phyloP scores from a whole-genome alignment of 768 basidiomycete genomes.

The Trametes gibbosa region DNA sequence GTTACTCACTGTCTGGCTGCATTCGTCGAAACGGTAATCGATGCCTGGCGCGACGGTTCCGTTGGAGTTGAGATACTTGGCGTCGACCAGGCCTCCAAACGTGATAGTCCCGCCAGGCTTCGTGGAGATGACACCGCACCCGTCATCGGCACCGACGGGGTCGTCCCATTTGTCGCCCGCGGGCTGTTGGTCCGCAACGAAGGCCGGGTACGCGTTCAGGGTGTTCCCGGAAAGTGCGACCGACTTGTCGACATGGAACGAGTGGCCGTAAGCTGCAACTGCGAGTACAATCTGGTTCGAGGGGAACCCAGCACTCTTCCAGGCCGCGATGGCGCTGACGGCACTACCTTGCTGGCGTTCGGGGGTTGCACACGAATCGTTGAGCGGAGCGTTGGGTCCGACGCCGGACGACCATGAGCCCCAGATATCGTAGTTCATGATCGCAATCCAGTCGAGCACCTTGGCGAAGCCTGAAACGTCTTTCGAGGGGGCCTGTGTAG shows the following conservation, averaged over 20 bases:
- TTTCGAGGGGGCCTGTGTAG: conserved; percentile 48
- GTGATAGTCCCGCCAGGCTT: conserved; percentile 56
- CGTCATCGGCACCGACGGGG: conserved; percentile 44
- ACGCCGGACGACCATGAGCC: conserved; percentile 51
- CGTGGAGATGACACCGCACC: conserved; percentile 50
- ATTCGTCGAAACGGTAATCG: conserved; percentile 54
- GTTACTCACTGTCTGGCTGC: conserved; percentile 67
- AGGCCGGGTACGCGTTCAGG: conserved; percentile 52
- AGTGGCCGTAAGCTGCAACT: conserved; percentile 81
- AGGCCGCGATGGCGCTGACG: conserved; percentile 64
- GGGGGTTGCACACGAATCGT: conserved; percentile 67
- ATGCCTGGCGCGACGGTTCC: conserved; percentile 50
- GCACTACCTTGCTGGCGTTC: conserved; percentile 71
- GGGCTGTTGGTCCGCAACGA: conserved; percentile 42
- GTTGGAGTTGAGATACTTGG: conserved; percentile 49
- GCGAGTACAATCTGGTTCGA: conserved; percentile 75
- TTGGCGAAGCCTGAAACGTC: conserved; percentile 66
- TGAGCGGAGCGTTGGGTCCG: conserved; percentile 83
- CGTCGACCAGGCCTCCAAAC: conserved; percentile 60
- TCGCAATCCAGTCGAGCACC: conserved; percentile 69
- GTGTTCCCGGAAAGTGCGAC: conserved; percentile 36
- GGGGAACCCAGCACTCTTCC: conserved; percentile 80
- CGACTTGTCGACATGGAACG: conserved; percentile 45
- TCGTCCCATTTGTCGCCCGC: conserved; percentile 59
- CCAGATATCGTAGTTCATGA: conserved; percentile 73